These are phyloP conservation scores for Kluyveromyces starmeri DNA, from an alignment of 805 yeast genomes.

Conservation along the genomic window DNA sequence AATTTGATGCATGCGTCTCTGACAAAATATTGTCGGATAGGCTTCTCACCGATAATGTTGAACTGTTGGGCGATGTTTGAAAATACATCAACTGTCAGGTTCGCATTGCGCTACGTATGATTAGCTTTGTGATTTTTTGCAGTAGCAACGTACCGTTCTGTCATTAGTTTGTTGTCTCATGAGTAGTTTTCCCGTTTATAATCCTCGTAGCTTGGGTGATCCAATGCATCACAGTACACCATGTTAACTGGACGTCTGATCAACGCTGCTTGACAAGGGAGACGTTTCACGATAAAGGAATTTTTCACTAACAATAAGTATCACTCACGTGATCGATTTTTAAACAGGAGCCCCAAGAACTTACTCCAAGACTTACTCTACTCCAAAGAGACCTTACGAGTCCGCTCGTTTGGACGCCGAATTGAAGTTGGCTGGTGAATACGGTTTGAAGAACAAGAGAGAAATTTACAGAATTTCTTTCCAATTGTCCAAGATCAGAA, in stretches of 20 bases:
- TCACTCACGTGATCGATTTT: conserved; percentile 12
- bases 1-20: not conserved
- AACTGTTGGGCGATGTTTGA: too few species aligned
- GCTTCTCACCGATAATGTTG: too few species aligned
- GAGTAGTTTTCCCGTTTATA: conserved; percentile 8
- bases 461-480: conserved; percentile 99
- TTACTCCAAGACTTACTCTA: conserved; percentile 98
- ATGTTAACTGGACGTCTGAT: too few species aligned
- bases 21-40: too few species aligned
- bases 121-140: too few species aligned
- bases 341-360: conserved; percentile 92
- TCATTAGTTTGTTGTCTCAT: conserved; percentile 6
- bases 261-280: too few species aligned
- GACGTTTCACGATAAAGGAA: too few species aligned
- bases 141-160: too few species aligned
- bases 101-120: too few species aligned
- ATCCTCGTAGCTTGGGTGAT: conserved; percentile 10
- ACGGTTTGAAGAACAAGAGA: conserved; percentile 99
- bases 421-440: conserved; percentile 99
- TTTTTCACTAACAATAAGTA: conserved; percentile 11
- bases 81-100: too few species aligned
- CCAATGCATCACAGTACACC: not conserved
- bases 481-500: conserved; percentile 98
- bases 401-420: conserved; percentile 99
- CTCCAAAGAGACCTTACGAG: conserved; percentile 99